Evolutionary conservation across 345 rosid species (phyloP).

Genomic region (Eucalyptus tenuipes): DNA sequence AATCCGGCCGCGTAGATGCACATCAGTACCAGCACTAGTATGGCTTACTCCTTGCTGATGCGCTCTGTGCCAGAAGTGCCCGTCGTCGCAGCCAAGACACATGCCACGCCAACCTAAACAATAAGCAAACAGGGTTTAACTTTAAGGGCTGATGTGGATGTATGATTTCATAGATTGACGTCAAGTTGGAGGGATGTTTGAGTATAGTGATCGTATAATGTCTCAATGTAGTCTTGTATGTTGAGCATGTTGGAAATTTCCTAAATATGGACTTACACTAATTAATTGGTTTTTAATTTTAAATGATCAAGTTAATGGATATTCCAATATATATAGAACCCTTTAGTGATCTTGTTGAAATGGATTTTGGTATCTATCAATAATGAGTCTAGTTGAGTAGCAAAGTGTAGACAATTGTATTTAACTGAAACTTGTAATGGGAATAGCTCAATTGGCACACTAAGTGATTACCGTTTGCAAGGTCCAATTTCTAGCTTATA

Average conservation of each 20-base stretch:
- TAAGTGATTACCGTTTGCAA: no score
- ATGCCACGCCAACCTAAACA: slow-evolving; percentile 13
- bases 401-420: no score
- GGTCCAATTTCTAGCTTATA: no score
- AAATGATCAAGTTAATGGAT: no score
- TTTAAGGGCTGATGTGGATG: not conserved
- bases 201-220: not conserved
- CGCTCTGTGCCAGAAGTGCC: slow-evolving; percentile 31
- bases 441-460: accelerated
- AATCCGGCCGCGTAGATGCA: slow-evolving; percentile 58
- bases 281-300: not conserved
- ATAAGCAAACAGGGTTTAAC: not conserved
- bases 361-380: no score
- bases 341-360: no score
- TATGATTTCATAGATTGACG: not conserved
- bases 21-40: slow-evolving; percentile 32
- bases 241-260: not conserved
- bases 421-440: no score
- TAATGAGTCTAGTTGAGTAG: no score
- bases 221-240: not conserved
- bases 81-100: slow-evolving; percentile 17
- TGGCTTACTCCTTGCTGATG: slow-evolving; percentile 22
- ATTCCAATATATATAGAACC: no score
- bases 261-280: no score
- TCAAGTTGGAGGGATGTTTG: not conserved